phyloP scores from a whole-genome alignment of 208 protist species.

The Angomonas ambiguus region DNA sequence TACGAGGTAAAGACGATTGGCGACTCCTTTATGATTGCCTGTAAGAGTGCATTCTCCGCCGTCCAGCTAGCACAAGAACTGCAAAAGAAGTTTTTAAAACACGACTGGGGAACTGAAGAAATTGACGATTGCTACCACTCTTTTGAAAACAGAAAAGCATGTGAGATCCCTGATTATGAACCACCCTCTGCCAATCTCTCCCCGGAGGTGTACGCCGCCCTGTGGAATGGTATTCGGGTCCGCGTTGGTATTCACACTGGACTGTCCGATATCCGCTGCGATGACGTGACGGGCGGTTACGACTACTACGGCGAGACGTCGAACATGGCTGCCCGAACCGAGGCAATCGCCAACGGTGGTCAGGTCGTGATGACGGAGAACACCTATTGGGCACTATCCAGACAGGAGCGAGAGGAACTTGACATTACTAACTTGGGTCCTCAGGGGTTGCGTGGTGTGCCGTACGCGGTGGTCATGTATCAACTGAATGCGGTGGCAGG shows the following conservation, averaged over 20 bases:
- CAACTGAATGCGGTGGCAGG: constrained; percentile 48
- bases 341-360: constrained; percentile 65
- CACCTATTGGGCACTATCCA: constrained; percentile 35
- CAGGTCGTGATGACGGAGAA: constrained; percentile 56
- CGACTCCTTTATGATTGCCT: constrained; percentile 83
- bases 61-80: constrained; percentile 44
- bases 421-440: constrained; percentile 20
- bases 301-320: constrained; percentile 81
- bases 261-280: constrained; percentile 49
- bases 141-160: constrained; percentile 32
- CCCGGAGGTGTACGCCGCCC: constrained; percentile 26
- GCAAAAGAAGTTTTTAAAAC: constrained; percentile 41
- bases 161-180: constrained; percentile 14
- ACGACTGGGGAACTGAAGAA: constrained; percentile 42
- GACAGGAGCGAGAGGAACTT: constrained; percentile 21
- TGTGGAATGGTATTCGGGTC: constrained; percentile 49
- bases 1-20: constrained; percentile 88
- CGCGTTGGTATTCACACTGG: constrained; percentile 61
- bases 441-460: constrained; percentile 50
- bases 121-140: constrained; percentile 46
- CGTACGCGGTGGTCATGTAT: constrained; percentile 51
- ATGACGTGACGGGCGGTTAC: constrained; percentile 61
- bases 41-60: constrained; percentile 34
- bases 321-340: constrained; percentile 80
- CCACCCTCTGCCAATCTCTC: constrained; percentile 29